phyloP scores from a whole-genome alignment of 2,329 filamentous ascomycete species.

The Diaporthe amygdali region DNA sequence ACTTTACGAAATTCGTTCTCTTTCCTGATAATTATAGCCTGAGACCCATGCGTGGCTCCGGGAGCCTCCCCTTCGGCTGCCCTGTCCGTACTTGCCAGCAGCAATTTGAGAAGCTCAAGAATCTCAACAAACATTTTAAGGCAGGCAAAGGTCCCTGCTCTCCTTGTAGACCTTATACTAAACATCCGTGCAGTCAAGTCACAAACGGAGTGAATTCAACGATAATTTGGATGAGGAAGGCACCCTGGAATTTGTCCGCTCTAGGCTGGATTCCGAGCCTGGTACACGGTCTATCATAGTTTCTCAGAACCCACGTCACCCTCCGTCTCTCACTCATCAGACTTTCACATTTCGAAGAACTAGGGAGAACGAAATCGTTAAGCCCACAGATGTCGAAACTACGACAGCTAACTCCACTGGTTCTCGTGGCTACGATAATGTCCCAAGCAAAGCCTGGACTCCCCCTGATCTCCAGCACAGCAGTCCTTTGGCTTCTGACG shows the following conservation, averaged over 20 bases:
- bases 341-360: not conserved
- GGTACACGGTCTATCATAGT: not conserved
- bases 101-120: not conserved
- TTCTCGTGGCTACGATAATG: too few relatives aligned
- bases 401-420: too few relatives aligned
- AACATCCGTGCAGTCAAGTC: not conserved
- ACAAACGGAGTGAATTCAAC: not conserved
- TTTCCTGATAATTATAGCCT: not conserved
- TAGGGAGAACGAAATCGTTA: not conserved
- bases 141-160: not conserved
- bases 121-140: not conserved
- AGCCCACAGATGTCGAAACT: too few relatives aligned
- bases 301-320: not conserved
- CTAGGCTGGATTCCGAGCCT: not conserved
- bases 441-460: too few relatives aligned
- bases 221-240: not conserved
- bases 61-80: not conserved
- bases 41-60: too few relatives aligned
- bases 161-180: not conserved
- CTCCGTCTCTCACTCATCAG: not conserved
- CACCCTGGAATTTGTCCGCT: not conserved
- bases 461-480: not conserved
- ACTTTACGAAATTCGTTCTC: not conserved
- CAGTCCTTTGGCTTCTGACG: not conserved
- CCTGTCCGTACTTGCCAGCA: not conserved